phyloP scores from a whole-genome alignment of 2,329 filamentous ascomycete genomes.

The Neopestalotiopsis clavispora region DNA sequence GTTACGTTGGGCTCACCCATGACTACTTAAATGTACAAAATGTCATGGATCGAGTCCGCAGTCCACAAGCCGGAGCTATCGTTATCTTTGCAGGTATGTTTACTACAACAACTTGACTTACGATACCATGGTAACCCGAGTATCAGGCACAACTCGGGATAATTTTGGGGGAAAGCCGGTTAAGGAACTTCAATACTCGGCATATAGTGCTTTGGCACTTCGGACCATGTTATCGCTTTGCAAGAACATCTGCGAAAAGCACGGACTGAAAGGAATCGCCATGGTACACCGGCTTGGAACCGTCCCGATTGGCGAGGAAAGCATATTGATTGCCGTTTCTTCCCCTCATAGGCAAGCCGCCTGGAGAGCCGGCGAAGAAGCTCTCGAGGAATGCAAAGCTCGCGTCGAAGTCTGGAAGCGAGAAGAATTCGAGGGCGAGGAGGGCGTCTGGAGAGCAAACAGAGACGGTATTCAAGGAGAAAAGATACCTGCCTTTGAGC shows the following conservation, averaged over 20 bases:
- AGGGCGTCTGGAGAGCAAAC: constrained; percentile 88
- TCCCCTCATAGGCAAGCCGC: constrained; percentile 82
- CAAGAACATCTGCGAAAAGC: constrained; percentile 57
- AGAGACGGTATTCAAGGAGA: constrained; percentile 70
- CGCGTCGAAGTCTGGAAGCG: constrained; percentile 95
- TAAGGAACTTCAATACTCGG: constrained; percentile 74
- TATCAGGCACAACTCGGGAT: constrained; percentile 75
- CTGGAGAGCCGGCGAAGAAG: constrained; percentile 88
- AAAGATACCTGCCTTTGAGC: constrained; percentile 38
- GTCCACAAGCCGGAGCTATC: constrained; percentile 75
- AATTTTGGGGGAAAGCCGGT: constrained; percentile 75
- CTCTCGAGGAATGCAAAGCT: constrained; percentile 83
- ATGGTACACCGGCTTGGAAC: constrained; percentile 85
- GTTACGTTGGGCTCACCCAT: constrained; percentile 73
- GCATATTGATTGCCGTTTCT: constrained; percentile 86
- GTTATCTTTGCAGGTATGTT: constrained; percentile 74
- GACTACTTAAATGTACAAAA: constrained; percentile 60
- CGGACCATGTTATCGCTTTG: constrained; percentile 71
- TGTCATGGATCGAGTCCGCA: constrained; percentile 71
- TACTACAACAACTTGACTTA: neutral
- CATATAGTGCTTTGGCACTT: constrained; percentile 74
- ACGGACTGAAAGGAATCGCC: constrained; percentile 73
- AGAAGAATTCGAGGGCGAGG: constrained; percentile 82
- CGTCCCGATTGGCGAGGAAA: constrained; percentile 91
- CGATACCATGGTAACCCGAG: constrained; percentile 19